Evolutionary conservation across 2,329 filamentous ascomycete genomes (phyloP).

Genomic region (Ceratocystis variospora): DNA sequence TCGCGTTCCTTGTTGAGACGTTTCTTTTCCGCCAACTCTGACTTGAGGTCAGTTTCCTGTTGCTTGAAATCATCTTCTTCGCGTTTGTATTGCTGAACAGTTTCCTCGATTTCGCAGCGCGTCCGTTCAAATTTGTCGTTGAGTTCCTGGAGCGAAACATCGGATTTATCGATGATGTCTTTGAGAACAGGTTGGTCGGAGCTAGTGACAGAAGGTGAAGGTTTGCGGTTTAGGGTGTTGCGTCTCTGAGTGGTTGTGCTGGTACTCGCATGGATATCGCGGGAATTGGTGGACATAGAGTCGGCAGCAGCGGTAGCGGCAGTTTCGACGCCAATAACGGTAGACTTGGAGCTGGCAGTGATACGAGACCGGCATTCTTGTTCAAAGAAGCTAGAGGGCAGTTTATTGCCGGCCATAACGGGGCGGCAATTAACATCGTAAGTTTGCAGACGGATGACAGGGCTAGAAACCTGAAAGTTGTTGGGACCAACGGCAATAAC

Average conservation of each 20-base stretch:
- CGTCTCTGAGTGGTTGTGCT: slow-evolving; percentile 27
- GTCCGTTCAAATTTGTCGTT: slow-evolving; percentile 69
- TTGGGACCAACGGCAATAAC: slow-evolving; percentile 83
- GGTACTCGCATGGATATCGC: slow-evolving; percentile 5
- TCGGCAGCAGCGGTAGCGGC: slow-evolving; percentile 35
- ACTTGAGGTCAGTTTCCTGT: slow-evolving; percentile 53
- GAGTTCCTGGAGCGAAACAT: slow-evolving; percentile 59
- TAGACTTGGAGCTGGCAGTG: slow-evolving; percentile 33
- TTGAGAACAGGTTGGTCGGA: slow-evolving; percentile 37
- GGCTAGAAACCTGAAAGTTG: slow-evolving; percentile 83
- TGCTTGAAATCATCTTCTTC: slow-evolving; percentile 58
- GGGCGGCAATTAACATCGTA: slow-evolving; percentile 50
- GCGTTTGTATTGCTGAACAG: slow-evolving; percentile 53
- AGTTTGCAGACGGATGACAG: slow-evolving; percentile 71
- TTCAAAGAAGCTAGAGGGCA: slow-evolving; percentile 42
- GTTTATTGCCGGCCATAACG: slow-evolving; percentile 41
- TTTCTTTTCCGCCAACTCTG: slow-evolving; percentile 66
- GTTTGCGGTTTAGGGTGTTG: slow-evolving; percentile 55
- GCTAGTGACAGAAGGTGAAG: slow-evolving; percentile 56
- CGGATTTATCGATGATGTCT: slow-evolving; percentile 35
- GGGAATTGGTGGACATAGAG: not conserved
- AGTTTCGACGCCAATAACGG: slow-evolving; percentile 47
- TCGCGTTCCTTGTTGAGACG: slow-evolving; percentile 78
- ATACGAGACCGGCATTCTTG: slow-evolving; percentile 35
- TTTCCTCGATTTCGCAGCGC: slow-evolving; percentile 70